Percentiles rank a stretch among this genome's conserved stretches.
phyloP scores from a whole-genome alignment of 2,329 filamentous ascomycete species.

The Aspergillus pseudotamarii region DNA sequence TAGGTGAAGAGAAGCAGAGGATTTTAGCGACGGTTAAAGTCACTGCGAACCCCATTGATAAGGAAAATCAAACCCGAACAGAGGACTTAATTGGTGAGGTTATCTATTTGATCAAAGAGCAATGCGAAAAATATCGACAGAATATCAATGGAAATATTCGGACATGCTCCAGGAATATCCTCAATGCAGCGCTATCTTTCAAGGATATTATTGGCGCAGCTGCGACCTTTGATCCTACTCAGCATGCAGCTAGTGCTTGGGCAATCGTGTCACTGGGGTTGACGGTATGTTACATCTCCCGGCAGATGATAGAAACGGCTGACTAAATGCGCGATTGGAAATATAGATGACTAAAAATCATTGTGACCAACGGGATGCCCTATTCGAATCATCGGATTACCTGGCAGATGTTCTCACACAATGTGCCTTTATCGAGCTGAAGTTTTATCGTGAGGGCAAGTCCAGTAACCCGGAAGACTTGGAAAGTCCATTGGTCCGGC shows the following conservation, averaged over 20 bases:
- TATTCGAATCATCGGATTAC: constrained; percentile 21
- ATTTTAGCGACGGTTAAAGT: constrained; percentile 7
- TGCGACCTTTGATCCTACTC: constrained; percentile 16
- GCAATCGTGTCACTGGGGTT: constrained; percentile 21
- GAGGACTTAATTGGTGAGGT: constrained; percentile 11
- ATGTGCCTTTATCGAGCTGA: constrained; percentile 17
- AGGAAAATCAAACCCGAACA: background rate
- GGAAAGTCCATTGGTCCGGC: constrained; percentile 6
- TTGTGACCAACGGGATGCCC: constrained; percentile 8
- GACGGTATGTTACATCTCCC: constrained; percentile 9
- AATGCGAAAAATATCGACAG: constrained; percentile 18
- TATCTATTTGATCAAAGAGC: constrained; percentile 13
- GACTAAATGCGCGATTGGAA: background rate
- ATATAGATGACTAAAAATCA: constrained; percentile 20
- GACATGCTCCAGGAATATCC: constrained; percentile 11
- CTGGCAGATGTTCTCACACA: constrained; percentile 15
- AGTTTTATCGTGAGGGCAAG: constrained; percentile 11
- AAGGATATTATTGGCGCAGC: constrained; percentile 18
- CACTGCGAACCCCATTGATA: background rate
- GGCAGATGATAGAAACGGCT: background rate
- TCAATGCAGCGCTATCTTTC: constrained; percentile 18
- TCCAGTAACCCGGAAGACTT: background rate
- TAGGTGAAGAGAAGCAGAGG: constrained; percentile 10
- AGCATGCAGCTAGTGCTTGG: constrained; percentile 21
- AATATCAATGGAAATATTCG: constrained; percentile 7